Conservation (phyloP, 257 asterid species). For the Solanum pimpinellifolium region DNA sequence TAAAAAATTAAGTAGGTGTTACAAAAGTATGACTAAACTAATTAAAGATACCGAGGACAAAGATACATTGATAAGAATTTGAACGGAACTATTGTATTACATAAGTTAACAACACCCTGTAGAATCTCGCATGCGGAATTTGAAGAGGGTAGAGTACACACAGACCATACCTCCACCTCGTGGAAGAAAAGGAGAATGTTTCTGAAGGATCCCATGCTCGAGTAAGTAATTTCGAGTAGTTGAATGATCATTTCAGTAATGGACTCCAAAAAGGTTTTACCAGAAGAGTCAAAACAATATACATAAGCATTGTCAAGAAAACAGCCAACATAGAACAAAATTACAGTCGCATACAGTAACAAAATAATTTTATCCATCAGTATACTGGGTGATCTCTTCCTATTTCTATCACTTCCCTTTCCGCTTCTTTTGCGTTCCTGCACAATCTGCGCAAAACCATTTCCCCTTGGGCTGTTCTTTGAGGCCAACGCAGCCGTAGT, state of each 20-base stretch:
- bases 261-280: not conserved
- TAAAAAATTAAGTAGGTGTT: too few species aligned
- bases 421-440: slow-evolving; percentile 58
- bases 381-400: not conserved
- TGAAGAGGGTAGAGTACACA: not conserved
- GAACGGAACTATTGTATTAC: too few species aligned
- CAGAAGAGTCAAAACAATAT: not conserved
- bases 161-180: not conserved
- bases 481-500: slow-evolving; percentile 86
- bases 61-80: too few species aligned
- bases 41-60: too few species aligned
- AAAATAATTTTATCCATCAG: not conserved
- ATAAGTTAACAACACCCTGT: too few species aligned
- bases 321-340: not conserved
- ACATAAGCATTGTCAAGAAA: not conserved
- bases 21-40: too few species aligned
- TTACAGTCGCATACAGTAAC: not conserved
- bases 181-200: not conserved
- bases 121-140: not conserved
- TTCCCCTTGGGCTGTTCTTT: slow-evolving; percentile 93
- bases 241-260: not conserved
- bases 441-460: slow-evolving; percentile 90
- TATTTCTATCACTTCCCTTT: slow-evolving; percentile 27
- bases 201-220: not conserved
- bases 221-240: not conserved